Base-by-base conservation (phyloP, 495 filamentous ascomycete species). In the Tirmania nivea region DNA sequence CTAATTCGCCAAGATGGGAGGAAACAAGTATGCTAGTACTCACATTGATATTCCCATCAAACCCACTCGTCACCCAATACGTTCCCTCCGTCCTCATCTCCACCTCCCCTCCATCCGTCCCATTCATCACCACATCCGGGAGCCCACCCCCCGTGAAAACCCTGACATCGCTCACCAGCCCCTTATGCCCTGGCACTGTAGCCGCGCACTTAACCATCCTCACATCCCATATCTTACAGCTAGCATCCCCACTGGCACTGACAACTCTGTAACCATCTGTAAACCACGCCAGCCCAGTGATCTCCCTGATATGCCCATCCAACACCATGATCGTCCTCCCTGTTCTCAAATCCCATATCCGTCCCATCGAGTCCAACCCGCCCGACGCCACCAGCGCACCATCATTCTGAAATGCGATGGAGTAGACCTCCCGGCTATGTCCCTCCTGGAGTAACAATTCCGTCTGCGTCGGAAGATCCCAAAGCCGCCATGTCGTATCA, bases 141-240 rank as follows among this genome's bases (percentile, higher is more conserved):
- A 75, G 59, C 86, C 86, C 5, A 71, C 68, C 3, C 86, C 90
- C 68, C 8, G 92, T 87, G 68, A 81, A 96, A 86, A 90, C 96
- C 55, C 88, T 73, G 19, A 99, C 68, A 65, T 99, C 90, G 1
- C 87, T 84, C 8, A 99, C 89, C 12, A 89, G 79, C 51, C 85
- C 86, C 53, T 79, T 83, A 68, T 99, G 89, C 1, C 90, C 92
- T 10, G 88, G 90, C 50, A 99, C 82, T 0, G 80, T 81, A 10
- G 83, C 89, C 0, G 75, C 78, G 55, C 80, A 79, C 58, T 80
- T 77, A 49, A 95, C 87, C 63, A 86, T 86, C 2, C 90, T 78
- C 49, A 96, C 71, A 65, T 99, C 90, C 90, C 90, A 99, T 69
- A 88, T 93, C 65, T 95, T 96, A 53, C 90, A 80, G 76, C 88